Evolutionary conservation across 169 alveolate genomes (phyloP).

Genomic region (Plasmodium ovale): DNA sequence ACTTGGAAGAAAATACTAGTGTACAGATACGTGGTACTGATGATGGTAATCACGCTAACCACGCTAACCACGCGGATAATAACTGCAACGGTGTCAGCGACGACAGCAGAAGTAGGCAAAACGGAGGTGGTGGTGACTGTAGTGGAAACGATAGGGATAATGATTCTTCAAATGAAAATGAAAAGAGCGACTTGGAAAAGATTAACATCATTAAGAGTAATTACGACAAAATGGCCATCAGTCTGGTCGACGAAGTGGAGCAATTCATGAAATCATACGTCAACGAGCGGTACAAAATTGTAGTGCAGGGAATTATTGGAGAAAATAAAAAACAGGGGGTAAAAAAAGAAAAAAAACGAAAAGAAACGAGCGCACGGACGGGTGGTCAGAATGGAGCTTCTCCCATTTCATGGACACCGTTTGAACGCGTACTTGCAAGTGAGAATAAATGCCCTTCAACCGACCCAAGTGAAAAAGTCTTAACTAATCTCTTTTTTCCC

Average conservation of each 20-base stretch:
- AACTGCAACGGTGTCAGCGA: not conserved
- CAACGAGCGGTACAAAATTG: slow-evolving; percentile 69
- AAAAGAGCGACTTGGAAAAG: slow-evolving; percentile 21
- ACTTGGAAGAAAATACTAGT: slow-evolving; percentile 29
- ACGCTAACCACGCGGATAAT: not conserved
- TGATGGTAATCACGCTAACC: not conserved
- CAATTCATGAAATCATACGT: slow-evolving; percentile 71
- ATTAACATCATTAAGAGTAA: slow-evolving; percentile 44
- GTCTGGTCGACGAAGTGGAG: slow-evolving; percentile 58
- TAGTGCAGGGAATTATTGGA: slow-evolving; percentile 66
- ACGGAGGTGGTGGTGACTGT: not conserved
- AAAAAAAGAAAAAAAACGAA: slow-evolving; percentile 1
- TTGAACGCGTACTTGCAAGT: no score
- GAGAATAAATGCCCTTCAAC: no score
- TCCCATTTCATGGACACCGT: not conserved
- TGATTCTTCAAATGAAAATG: slow-evolving; percentile 67
- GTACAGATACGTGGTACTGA: not conserved
- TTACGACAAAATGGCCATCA: slow-evolving; percentile 63
- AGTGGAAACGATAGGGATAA: not conserved
- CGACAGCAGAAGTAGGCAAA: not conserved
- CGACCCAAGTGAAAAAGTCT: no score
- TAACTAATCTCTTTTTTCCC: not conserved
- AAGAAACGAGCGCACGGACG: not conserved
- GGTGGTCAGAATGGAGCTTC: not conserved
- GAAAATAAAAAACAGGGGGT: slow-evolving; percentile 75